phyloP scores from a whole-genome alignment of 2,329 filamentous ascomycete species.

The Claviceps paspali region DNA sequence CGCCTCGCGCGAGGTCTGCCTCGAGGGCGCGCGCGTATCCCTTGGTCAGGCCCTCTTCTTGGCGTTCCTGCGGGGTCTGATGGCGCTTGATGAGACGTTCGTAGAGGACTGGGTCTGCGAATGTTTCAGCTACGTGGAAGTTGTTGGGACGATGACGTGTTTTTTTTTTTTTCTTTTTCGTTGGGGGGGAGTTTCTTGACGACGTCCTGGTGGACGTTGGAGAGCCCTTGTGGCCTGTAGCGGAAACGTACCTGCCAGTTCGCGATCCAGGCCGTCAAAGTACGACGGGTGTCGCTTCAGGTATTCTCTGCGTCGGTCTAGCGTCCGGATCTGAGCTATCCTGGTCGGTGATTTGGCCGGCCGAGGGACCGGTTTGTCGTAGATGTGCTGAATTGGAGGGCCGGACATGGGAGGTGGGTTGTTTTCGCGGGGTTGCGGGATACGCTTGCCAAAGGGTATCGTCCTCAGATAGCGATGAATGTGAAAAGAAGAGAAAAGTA shows the following conservation, averaged over 20 bases:
- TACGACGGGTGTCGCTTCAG: conserved; percentile 59
- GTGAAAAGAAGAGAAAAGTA: too few species aligned
- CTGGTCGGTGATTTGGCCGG: conserved; percentile 26
- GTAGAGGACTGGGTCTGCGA: conserved; percentile 61
- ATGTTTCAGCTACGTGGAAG: too few species aligned
- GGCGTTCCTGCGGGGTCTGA: conserved; percentile 57
- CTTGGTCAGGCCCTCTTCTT: conserved; percentile 55
- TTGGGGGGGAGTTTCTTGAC: too few species aligned
- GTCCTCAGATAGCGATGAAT: too few species aligned
- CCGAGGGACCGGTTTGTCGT: conserved; percentile 27
- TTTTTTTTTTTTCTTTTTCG: too few species aligned
- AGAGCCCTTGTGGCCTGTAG: too few species aligned
- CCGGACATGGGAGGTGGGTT: neutral
- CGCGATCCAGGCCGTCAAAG: conserved; percentile 41
- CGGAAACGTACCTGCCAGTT: conserved; percentile 31
- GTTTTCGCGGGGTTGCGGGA: too few species aligned
- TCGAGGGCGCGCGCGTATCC: conserved; percentile 70
- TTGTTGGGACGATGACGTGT: too few species aligned
- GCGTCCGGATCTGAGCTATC: conserved; percentile 37
- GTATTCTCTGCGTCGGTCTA: conserved; percentile 67
- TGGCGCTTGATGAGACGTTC: conserved; percentile 65
- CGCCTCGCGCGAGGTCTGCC: conserved; percentile 59
- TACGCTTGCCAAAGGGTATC: too few species aligned
- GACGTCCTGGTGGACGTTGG: too few species aligned
- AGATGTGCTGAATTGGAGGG: neutral